Percentiles rank a stretch among this genome's conserved stretches.
Evolutionary conservation across 495 filamentous ascomycete species (phyloP).

Genomic region (Neurospora terricola): DNA sequence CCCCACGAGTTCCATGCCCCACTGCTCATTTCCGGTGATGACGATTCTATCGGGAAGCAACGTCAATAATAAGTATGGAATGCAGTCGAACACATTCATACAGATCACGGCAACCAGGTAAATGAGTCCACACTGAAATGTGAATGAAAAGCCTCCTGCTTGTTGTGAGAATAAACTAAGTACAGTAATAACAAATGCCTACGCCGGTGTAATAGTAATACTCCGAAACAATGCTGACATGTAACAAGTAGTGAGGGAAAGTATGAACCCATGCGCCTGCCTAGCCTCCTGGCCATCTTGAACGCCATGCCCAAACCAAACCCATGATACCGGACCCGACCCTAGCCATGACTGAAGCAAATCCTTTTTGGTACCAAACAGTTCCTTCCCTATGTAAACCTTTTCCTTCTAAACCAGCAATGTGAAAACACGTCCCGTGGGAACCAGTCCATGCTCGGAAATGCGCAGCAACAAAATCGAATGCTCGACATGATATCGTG

Average conservation of each 20-base stretch:
- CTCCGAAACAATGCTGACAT: not conserved
- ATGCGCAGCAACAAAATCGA: not conserved
- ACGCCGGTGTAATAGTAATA: not conserved
- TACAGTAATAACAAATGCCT: not conserved
- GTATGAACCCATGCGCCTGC: not conserved
- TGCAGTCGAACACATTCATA: not conserved
- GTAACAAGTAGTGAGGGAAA: not conserved
- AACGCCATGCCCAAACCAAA: not conserved
- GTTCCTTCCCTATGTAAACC: not conserved
- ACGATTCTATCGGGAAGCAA: not conserved
- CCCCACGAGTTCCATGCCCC: not conserved
- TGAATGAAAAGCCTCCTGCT: not conserved
- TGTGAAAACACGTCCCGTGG: not conserved
- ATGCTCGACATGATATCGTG: not conserved
- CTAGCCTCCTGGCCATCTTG: not conserved
- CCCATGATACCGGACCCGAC: not conserved
- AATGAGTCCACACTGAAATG: not conserved
- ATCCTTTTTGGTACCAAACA: not conserved
- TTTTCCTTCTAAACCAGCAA: not conserved
- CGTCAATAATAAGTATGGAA: not conserved
- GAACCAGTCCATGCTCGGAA: not conserved
- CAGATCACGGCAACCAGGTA: not conserved
- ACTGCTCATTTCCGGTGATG: not conserved
- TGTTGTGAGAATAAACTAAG: not conserved
- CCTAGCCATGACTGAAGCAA: not conserved